These are phyloP conservation scores for Mortierella polycephala DNA, from an alignment of 371 early-diverging fungal genomes.

Conservation along the genomic window DNA sequence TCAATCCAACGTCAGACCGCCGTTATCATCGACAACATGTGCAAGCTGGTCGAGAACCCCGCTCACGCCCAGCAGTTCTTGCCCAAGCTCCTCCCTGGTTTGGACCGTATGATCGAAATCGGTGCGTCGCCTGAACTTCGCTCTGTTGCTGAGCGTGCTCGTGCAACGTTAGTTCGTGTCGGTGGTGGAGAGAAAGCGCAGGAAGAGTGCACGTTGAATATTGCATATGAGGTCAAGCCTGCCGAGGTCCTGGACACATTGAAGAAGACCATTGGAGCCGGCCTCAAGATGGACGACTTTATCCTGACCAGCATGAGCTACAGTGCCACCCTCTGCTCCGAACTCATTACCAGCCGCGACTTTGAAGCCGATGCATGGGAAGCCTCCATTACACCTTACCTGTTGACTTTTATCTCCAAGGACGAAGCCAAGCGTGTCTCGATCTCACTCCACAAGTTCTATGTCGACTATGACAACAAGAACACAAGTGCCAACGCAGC, in stretches of 20 bases:
- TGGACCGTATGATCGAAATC: constrained; percentile 80
- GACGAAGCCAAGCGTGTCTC: constrained; percentile 54
- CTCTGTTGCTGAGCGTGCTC: constrained; percentile 70
- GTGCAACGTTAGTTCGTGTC: constrained; percentile 65
- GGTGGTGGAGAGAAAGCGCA: constrained; percentile 62
- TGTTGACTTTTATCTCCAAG: constrained; percentile 64
- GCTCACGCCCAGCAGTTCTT: constrained; percentile 84
- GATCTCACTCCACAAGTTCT: constrained; percentile 54
- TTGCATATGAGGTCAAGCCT: constrained; percentile 43
- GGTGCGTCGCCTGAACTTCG: constrained; percentile 86
- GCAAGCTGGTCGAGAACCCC: constrained; percentile 85
- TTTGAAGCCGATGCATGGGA: constrained; percentile 65
- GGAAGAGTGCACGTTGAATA: constrained; percentile 43
- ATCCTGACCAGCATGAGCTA: constrained; percentile 58
- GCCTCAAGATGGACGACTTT: constrained; percentile 58
- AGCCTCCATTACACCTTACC: constrained; percentile 64
- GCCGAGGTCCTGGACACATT: constrained; percentile 36
- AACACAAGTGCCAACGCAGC: constrained; percentile 61
- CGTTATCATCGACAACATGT: constrained; percentile 88
- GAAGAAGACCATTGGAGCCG: constrained; percentile 28
- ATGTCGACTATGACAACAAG: constrained; percentile 59
- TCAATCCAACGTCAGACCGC: constrained; percentile 82
- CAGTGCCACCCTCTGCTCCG: constrained; percentile 61
- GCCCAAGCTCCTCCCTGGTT: constrained; percentile 81
- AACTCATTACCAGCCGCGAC: constrained; percentile 63